Evolutionary conservation across 1,284 basidiomycete species (phyloP), one percentile per base, ranked within the genome.

Genomic region (Tranzscheliella williamsii): DNA sequence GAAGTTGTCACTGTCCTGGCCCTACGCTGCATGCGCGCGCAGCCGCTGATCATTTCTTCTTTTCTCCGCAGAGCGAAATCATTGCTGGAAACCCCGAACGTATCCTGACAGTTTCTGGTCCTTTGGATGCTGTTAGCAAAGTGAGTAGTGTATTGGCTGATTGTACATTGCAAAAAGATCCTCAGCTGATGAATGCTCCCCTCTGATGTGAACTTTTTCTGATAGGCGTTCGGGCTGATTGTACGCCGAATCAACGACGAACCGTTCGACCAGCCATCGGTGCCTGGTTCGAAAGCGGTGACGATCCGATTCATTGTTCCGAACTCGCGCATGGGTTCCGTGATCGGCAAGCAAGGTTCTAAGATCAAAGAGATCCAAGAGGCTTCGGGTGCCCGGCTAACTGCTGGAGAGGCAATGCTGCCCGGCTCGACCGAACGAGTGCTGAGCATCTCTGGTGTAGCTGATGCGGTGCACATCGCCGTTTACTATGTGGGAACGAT

Each of bases 311-410:
- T 70, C 51, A 97, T 98, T 86, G 94, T 99, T 42, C 95, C 95
- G 66, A 96, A 98, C 81, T 94, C 92, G 15, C 88, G 94, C 53
- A 99, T 99, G 95, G 95, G 95, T 27, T 95, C 91, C 26, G 91
- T 99, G 53, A 99, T 99, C 72, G 95, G 95, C 56, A 96, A 95
- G 79, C 89, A 88, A 62, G 95, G 95, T 21, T 87, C 87, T 43
- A 98, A 98, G 80, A 99, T 99, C 80, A 98, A 97, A 81, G 95
- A 99, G 81, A 99, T 99, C 71, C 95, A 99, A 79, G 95, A 99
- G 75, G 94, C 94, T 12, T 93, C 90, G 62, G 95, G 95, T 27
- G 95, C 95, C 7, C 83, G 92, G 54, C 81, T 99, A 57, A 97
- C 96, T 73, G 95, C 95, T 6, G 92, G 89, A 69, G 95, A 98